Evolutionary conservation across 345 rosid species (phyloP).

Genomic region (Populus simonii): DNA sequence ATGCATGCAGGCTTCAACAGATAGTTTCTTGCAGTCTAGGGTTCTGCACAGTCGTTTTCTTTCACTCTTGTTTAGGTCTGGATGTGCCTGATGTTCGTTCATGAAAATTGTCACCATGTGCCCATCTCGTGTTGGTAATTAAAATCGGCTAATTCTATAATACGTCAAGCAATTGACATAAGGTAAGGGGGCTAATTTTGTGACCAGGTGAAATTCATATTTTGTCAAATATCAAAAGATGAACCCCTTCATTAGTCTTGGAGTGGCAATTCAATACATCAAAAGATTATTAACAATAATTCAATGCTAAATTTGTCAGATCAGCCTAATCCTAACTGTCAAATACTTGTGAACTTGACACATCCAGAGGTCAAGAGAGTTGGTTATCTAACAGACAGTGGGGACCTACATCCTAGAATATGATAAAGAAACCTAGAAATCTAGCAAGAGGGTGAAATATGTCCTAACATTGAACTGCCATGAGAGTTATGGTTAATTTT

Average conservation of each 20-base stretch:
- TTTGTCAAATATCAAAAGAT: background rate
- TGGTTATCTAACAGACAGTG: conserved; percentile 41
- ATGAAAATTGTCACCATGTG: background rate
- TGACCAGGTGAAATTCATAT: background rate
- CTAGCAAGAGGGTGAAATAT: conserved; percentile 13
- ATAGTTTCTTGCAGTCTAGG: conserved; percentile 89
- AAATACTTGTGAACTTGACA: conserved; percentile 10
- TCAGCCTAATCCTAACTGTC: conserved; percentile 35
- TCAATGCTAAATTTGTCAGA: conserved; percentile 21
- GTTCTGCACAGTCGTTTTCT: conserved; percentile 77
- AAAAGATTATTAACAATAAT: no score
- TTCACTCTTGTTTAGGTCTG: conserved; percentile 73
- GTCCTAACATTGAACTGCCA: conserved; percentile 3
- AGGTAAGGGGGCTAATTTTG: background rate
- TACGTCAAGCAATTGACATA: background rate
- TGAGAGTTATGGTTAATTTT: conserved; percentile 10
- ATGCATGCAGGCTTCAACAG: conserved; percentile 96
- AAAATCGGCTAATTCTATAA: background rate
- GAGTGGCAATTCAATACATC: background rate
- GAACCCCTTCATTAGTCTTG: background rate
- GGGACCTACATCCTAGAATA: conserved; percentile 33
- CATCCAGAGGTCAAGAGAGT: conserved; percentile 46
- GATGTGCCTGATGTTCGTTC: conserved; percentile 56
- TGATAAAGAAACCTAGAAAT: conserved; percentile 2
- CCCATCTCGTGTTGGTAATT: background rate